Conservation (phyloP, 345 rosid species). For the Sapria himalayana region DNA sequence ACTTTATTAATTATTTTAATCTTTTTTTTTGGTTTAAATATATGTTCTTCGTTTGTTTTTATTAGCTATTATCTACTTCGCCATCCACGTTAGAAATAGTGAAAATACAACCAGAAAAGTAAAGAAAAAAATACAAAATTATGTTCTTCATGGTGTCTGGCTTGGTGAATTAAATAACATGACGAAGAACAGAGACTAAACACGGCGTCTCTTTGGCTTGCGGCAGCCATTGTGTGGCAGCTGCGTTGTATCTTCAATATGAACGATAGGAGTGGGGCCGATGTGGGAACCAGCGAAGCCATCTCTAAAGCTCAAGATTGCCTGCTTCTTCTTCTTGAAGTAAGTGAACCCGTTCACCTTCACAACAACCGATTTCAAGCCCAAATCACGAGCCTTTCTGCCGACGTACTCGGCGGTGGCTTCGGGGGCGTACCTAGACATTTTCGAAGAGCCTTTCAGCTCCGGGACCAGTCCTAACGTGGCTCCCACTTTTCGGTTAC, state of each 20-base stretch:
- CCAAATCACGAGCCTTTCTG: constrained; percentile 35
- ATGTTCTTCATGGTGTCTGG: too few relatives aligned
- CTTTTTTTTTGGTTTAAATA: too few relatives aligned
- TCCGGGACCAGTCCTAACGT: constrained; percentile 40
- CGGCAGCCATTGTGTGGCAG: constrained; percentile 80
- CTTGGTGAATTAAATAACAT: too few relatives aligned
- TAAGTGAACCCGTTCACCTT: constrained; percentile 64
- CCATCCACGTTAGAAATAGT: too few relatives aligned
- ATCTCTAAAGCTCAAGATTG: constrained; percentile 52
- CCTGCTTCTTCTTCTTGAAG: constrained; percentile 70
- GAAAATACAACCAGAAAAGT: too few relatives aligned
- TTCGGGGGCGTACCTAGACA: constrained; percentile 54
- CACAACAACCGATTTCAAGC: constrained; percentile 58
- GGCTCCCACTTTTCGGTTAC: constrained; percentile 35
- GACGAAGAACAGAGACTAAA: constrained; percentile 9
- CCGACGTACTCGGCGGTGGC: constrained; percentile 85
- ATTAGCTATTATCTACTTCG: too few relatives aligned
- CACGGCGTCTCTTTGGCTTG: constrained; percentile 59
- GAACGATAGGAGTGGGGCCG: constrained; percentile 35
- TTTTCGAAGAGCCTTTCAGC: constrained; percentile 36
- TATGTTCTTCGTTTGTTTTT: too few relatives aligned
- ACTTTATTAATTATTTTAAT: too few relatives aligned
- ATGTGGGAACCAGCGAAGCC: constrained; percentile 33
- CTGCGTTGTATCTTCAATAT: constrained; percentile 68
- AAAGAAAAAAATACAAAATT: too few relatives aligned